Evolutionary conservation across 768 basidiomycete species (phyloP).

Genomic region (Gloeopeniophorella convolvens): DNA sequence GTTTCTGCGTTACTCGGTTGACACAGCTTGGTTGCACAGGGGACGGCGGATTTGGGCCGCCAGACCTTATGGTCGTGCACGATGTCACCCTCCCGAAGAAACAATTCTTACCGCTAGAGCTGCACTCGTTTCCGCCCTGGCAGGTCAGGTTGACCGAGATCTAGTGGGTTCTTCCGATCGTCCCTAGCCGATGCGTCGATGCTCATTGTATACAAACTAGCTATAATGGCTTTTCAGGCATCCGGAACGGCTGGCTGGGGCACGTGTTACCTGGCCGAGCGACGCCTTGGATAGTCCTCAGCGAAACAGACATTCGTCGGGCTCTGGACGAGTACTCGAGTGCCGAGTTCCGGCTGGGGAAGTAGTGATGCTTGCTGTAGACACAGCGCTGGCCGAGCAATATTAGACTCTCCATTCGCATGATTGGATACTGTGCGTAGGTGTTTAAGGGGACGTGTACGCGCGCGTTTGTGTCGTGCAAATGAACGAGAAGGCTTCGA

Average conservation of each 20-base stretch:
- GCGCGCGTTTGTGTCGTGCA: too few species aligned
- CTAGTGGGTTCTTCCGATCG: conserved; percentile 42
- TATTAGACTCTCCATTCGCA: too few species aligned
- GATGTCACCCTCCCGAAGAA: conserved; percentile 37
- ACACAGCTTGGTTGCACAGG: conserved; percentile 30
- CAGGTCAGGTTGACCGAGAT: conserved; percentile 79
- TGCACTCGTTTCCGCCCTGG: conserved; percentile 80
- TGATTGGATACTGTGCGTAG: too few species aligned
- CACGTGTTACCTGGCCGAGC: background rate
- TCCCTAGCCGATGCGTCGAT: conserved; percentile 2
- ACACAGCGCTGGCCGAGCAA: too few species aligned
- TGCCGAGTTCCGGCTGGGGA: conserved; percentile 77
- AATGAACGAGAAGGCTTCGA: too few species aligned
- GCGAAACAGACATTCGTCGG: conserved; percentile 52
- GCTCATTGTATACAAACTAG: conserved; percentile 13
- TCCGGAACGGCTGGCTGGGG: conserved; percentile 7
- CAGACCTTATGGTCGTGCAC: conserved; percentile 76
- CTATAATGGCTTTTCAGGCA: conserved; percentile 14
- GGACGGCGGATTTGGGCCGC: conserved; percentile 49
- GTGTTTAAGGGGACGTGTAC: too few species aligned
- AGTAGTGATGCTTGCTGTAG: conserved; percentile 22
- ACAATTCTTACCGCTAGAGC: conserved; percentile 46
- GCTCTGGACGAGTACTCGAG: conserved; percentile 68
- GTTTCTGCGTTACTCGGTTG: background rate
- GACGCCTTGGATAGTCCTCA: conserved; percentile 22